Evolutionary conservation across 208 protist species (phyloP).

Genomic region (Leishmania lainsoni): DNA sequence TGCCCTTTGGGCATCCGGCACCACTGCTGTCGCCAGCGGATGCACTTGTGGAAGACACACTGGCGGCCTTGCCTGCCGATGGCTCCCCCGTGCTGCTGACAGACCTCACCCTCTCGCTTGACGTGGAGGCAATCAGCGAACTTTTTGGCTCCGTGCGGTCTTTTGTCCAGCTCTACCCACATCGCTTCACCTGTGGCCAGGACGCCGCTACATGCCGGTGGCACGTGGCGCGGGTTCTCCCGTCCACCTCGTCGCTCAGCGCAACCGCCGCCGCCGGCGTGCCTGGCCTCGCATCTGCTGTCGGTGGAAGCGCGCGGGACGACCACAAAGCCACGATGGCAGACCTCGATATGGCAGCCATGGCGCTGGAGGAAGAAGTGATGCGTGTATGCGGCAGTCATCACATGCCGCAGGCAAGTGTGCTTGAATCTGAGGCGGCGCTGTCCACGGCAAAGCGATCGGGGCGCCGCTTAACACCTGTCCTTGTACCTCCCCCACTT

Average conservation of each 20-base stretch:
- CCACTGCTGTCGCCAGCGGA: constrained; percentile 9
- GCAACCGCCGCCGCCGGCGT: neutral
- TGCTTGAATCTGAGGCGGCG: neutral
- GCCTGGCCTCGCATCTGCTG: too few relatives aligned
- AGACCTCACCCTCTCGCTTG: constrained; percentile 48
- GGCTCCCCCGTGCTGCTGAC: constrained; percentile 54
- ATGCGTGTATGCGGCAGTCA: neutral
- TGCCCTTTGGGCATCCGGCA: neutral
- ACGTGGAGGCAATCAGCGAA: constrained; percentile 59
- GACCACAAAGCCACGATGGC: neutral
- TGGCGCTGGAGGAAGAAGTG: constrained; percentile 31
- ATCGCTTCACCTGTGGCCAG: constrained; percentile 43
- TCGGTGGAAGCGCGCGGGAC: neutral
- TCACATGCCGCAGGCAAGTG: neutral
- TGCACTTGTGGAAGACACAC: constrained; percentile 35
- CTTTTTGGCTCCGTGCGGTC: constrained; percentile 54
- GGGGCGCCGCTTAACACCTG: neutral
- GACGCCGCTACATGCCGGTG: constrained; percentile 34
- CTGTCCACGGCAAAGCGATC: neutral
- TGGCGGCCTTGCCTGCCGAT: constrained; percentile 54
- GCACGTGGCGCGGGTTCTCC: constrained; percentile 27
- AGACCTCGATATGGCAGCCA: constrained; percentile 19
- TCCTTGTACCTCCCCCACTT: neutral
- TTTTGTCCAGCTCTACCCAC: constrained; percentile 56
- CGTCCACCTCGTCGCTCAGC: neutral